Base-by-base conservation (phyloP, 192 early-diverging fungal genomes). In the Podila verticillata region DNA sequence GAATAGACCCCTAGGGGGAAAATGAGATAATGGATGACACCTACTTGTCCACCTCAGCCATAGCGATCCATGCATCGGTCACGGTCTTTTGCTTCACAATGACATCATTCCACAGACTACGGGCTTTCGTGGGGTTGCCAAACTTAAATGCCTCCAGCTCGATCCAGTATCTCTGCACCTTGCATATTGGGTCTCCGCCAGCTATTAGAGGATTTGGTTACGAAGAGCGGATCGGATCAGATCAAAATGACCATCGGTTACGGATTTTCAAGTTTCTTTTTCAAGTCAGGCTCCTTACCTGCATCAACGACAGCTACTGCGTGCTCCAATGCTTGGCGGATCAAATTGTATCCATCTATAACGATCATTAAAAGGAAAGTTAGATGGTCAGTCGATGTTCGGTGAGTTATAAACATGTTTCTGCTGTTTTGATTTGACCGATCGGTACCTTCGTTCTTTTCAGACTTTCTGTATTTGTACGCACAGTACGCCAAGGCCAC, bases 161-260 rank as follows among this genome's bases (percentile, higher is more conserved):
- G 30, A 80, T 72, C 77, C 77, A 80, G 8, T 63, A 36, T 24
- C 57, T 47, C 26, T 80, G 70, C 7, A 80, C 26, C 28, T 48
- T 63, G 35, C 64, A 80, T 24, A 63, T 66, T 0, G 77, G 77
- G 44, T 80, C 77, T 22, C 77, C 77, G 0, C 77, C 77, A 22
- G 70, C 77, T 79, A 79, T 30, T 54, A 1, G 24, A 22, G n/a
- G 51, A 24, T 7, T 24, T 8, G 51, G 17, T 15, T 44, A 44
- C 1, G 36, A 39, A 44, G 39, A 44, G 8, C 12, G 36, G 39
- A 4, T 44, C 12, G 36, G 39, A 4, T 44, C 39, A 44, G 13
- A 44, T 44, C 12, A 15, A 4, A 15, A 4, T 10, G 13, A 1
- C 39, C 15, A 44, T 17, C 36, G 15, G 12, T 13, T 7, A 44